Evolutionary conservation across 1,284 basidiomycete genomes (phyloP), one percentile per base, ranked within the genome.

Genomic region (Leccinum subrobustum): DNA sequence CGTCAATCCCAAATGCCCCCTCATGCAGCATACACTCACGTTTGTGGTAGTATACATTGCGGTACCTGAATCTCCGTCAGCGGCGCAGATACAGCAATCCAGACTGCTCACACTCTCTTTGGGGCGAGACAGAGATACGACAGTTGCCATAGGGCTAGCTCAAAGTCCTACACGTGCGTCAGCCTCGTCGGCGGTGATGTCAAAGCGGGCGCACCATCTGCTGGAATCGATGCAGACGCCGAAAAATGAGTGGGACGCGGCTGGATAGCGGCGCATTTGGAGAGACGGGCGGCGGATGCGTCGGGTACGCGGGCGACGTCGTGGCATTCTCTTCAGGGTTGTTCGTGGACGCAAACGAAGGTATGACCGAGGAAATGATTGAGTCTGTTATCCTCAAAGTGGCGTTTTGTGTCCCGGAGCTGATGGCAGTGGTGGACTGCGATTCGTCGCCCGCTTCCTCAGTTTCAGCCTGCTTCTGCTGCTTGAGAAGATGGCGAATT

Each of bases 41-140:
- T 78, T 94, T 93, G 77, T 95, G 93, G 70, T 93, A 95, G 70
- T 95, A 95, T 6, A 95, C 93, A 75, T 95, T 93, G 54, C 92
- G 85, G 73, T 95, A 95, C 6, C 92, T 92, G 63, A 7, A 50
- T 35, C 57, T 48, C 60, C 14, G 58, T 68, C 60, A 67, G 65
- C 57, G 54, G 44, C 60, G 50, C 29, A 63, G 14, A 42, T n/a
- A 27, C 25, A 29, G 47, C 31, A 47, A 62, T 50, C 31, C 27
- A 56, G 58, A 59, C 61, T 59, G 80, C 92, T 82, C 78, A 96
- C 88, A 97, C 95, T 84, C 93, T 82, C 70, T 91, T 84, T 0
- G 95, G 95, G 3, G 93, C 88, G 58, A 97, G 83, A 70, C 93
- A 95, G 8, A 97, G 80, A 76, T 96, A 96, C 14, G 92, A 93